phyloP scores from a whole-genome alignment of 208 protist genomes.

The Trypanosoma cruzi region DNA sequence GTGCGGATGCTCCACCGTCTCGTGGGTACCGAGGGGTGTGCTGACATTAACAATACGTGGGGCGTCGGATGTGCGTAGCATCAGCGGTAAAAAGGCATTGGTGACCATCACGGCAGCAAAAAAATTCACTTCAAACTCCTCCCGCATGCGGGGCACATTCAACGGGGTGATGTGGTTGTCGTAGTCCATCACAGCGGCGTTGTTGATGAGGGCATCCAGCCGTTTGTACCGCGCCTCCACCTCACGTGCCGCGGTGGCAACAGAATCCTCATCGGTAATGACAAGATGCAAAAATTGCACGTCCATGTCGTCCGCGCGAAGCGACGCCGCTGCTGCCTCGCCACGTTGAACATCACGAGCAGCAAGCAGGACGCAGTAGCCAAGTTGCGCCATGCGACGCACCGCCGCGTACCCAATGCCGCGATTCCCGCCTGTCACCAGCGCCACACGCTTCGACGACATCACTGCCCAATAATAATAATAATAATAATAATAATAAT shows the following conservation, averaged over 20 bases:
- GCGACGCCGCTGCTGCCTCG: constrained; percentile 41
- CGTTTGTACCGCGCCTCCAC: constrained; percentile 42
- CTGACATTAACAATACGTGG: constrained; percentile 79
- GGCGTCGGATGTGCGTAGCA: constrained; percentile 59
- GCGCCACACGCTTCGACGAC: constrained; percentile 24
- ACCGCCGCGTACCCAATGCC: constrained; percentile 83
- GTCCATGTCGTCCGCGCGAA: constrained; percentile 31
- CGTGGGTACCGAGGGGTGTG: constrained; percentile 68
- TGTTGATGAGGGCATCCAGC: constrained; percentile 82
- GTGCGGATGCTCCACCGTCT: constrained; percentile 43
- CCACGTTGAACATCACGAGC: constrained; percentile 39
- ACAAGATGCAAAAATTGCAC: constrained; percentile 54
- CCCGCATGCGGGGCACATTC: constrained; percentile 36
- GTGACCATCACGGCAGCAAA: constrained; percentile 57
- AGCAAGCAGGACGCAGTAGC: constrained; percentile 70
- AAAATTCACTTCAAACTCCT: constrained; percentile 68
- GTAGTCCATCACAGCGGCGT: constrained; percentile 40
- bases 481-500: too few species aligned
- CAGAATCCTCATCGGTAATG: constrained; percentile 44
- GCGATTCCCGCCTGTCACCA: constrained; percentile 84
- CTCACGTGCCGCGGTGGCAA: constrained; percentile 43
- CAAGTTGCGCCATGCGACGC: constrained; percentile 35
- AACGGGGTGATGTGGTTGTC: constrained; percentile 28
- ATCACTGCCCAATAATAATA: neutral
- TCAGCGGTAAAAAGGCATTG: constrained; percentile 54